phyloP scores from a whole-genome alignment of 768 basidiomycete genomes.

The Mycena capillaripes region DNA sequence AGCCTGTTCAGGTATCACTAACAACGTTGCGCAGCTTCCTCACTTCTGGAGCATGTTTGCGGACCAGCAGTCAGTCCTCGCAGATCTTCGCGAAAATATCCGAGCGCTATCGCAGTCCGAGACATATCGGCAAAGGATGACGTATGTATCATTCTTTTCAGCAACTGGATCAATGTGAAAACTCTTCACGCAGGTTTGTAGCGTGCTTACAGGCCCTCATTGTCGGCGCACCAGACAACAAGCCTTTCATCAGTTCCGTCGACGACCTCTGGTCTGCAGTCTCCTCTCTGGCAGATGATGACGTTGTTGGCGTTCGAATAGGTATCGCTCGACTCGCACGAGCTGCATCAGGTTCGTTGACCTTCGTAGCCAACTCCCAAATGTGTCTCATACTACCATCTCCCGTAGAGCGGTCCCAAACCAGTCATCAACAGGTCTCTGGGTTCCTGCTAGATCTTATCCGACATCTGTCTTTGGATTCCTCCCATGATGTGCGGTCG shows the following conservation, averaged over 20 bases:
- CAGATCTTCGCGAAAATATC: constrained; percentile 57
- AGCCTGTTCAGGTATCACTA: constrained; percentile 27
- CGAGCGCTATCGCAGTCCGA: constrained; percentile 59
- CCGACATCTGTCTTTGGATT: constrained; percentile 65
- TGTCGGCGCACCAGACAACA: constrained; percentile 48
- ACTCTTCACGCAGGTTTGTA: constrained; percentile 68
- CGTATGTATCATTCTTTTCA: constrained; percentile 60
- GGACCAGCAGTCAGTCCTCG: constrained; percentile 50
- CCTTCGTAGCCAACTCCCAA: constrained; percentile 13
- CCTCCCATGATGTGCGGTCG: constrained; percentile 72
- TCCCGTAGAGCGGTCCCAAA: constrained; percentile 47
- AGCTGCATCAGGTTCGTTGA: constrained; percentile 64
- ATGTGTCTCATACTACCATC: constrained; percentile 24
- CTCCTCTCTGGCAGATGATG: constrained; percentile 70
- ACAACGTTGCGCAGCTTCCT: constrained; percentile 59
- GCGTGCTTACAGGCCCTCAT: constrained; percentile 79
- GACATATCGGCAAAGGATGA: constrained; percentile 75
- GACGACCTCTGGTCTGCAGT: constrained; percentile 71
- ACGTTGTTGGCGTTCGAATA: constrained; percentile 88
- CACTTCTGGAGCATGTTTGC: constrained; percentile 57
- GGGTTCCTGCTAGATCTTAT: constrained; percentile 56
- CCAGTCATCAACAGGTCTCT: constrained; percentile 48
- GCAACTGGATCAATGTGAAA: constrained; percentile 34
- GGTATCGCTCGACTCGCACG: constrained; percentile 84
- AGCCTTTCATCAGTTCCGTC: constrained; percentile 54